Evolutionary conservation across 495 filamentous ascomycete species (phyloP).

Genomic region (Lasiosphaeriaceae sp.): DNA sequence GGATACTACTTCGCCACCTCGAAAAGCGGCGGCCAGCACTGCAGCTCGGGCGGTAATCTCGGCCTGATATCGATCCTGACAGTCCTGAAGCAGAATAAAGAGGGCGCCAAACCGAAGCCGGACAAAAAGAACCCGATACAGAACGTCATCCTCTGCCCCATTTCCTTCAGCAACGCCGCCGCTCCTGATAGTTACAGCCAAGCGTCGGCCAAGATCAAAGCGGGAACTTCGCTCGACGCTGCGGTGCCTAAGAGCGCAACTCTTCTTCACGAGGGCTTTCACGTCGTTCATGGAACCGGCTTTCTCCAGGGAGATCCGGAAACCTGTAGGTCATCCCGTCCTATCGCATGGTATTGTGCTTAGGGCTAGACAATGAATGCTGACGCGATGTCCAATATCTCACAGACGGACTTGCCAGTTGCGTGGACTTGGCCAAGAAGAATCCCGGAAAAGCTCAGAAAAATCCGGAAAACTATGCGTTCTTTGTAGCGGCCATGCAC

Average conservation of each 20-base stretch:
- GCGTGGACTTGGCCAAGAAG: neutral
- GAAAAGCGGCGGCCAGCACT: neutral
- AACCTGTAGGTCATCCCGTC: too few species aligned
- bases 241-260: slow-evolving; percentile 7
- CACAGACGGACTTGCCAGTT: neutral
- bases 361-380: neutral
- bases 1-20: neutral
- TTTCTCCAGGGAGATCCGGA: neutral
- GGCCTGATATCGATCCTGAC: neutral
- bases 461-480: slow-evolving; percentile 14
- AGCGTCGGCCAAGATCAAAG: neutral
- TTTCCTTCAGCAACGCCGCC: neutral
- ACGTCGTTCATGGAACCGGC: neutral
- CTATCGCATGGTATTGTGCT: neutral
- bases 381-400: neutral
- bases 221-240: neutral
- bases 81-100: neutral
- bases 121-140: too few species aligned
- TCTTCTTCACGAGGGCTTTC: slow-evolving; percentile 6
- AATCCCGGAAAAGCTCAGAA: neutral
- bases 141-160: neutral
- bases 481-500: slow-evolving; percentile 12
- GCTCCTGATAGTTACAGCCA: neutral
- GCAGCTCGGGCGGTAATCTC: neutral
- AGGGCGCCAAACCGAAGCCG: neutral